Evolutionary conservation across 1,284 basidiomycete species (phyloP), one percentile per base, ranked within the genome.

Genomic region (Meira miltonrushii): DNA sequence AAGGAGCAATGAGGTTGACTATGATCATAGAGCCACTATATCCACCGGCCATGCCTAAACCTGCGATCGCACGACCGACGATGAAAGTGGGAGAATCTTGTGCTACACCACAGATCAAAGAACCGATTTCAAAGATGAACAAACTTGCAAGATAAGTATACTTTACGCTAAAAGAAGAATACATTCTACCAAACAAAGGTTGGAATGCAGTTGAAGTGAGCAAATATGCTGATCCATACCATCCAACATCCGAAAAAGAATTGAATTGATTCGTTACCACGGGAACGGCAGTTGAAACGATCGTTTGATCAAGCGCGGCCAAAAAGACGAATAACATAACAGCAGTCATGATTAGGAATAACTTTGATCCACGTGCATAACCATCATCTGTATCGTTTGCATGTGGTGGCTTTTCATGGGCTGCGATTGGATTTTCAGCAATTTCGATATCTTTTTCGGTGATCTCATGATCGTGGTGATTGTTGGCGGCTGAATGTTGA

Each of bases 241-340:
- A 73, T n/a, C 69, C 67, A 37, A 71, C 67, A 43, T 64, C 60
- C 39, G 43, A 46, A 55, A 69, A 64, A 4, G 61, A 50, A 39
- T 69, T 55, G 53, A 71, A 69, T n/a, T 72, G 23, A 51, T 71
- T 65, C 13, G 62, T 62, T 12, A 74, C 60, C 15, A 53, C 54
- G 15, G 71, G 71, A 11, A 74, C 58, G 0, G 72, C 72, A n/a
- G 72, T 71, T 13, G 62, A 59, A 10, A 71, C 67, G 43, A 72
- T 71, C 13, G 70, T 71, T 44, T 72, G 70, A 44, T 67, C 65
- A 13, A 67, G 51, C 2, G 62, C 53, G 1, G 61, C 43, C 1
- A 66, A 44, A 5, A 66, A 51, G 10, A 66, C 44, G 0, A 55
- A 25, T 2, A 55, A n/a, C 15, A 41, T 6, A 17, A 58, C 39